Percentiles rank a stretch among this genome's conserved stretches.
Evolutionary conservation across 495 filamentous ascomycete genomes (phyloP).

Genomic region (Neurospora intermedia): DNA sequence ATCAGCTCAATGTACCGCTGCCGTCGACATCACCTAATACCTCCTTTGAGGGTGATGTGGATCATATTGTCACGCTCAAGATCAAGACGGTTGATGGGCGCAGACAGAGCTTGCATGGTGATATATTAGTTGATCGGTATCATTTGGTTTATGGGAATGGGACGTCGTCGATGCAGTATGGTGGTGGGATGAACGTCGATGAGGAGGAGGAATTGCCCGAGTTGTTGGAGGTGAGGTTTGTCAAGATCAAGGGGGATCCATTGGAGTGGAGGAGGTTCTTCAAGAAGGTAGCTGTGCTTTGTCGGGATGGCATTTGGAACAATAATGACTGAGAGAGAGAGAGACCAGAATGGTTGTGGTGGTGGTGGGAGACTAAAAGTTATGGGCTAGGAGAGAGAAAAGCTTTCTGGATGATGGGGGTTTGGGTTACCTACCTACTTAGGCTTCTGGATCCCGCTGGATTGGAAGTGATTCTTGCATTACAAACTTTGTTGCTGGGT

Average conservation of each 20-base stretch:
- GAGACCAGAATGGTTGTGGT: too few relatives aligned
- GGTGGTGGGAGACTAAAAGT: not conserved
- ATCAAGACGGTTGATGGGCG: slow-evolving; percentile 70
- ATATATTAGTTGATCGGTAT: slow-evolving; percentile 69
- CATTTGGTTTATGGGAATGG: slow-evolving; percentile 15
- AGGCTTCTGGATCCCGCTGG: not conserved
- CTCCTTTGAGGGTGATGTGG: slow-evolving; percentile 9
- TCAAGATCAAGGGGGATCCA: slow-evolving; percentile 92
- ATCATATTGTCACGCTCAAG: slow-evolving; percentile 52
- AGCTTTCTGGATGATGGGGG: not conserved
- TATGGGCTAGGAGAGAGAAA: not conserved
- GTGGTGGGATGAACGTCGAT: not conserved
- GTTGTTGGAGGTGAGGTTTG: slow-evolving; percentile 77
- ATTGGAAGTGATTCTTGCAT: not conserved
- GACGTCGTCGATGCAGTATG: not conserved
- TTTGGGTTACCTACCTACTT: not conserved
- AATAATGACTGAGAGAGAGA: slow-evolving; percentile 13
- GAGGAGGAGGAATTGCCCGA: slow-evolving; percentile 57
- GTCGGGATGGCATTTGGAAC: slow-evolving; percentile 68
- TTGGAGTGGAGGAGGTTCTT: slow-evolving; percentile 96
- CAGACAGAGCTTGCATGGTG: slow-evolving; percentile 70
- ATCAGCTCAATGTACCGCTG: slow-evolving; percentile 69
- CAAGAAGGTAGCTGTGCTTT: slow-evolving; percentile 77
- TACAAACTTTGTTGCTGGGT: not conserved
- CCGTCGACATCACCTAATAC: slow-evolving; percentile 29